Evolutionary conservation across 2,329 filamentous ascomycete species (phyloP), one percentile per base, ranked within the genome.

Genomic region (Penicillium hesseltinei): DNA sequence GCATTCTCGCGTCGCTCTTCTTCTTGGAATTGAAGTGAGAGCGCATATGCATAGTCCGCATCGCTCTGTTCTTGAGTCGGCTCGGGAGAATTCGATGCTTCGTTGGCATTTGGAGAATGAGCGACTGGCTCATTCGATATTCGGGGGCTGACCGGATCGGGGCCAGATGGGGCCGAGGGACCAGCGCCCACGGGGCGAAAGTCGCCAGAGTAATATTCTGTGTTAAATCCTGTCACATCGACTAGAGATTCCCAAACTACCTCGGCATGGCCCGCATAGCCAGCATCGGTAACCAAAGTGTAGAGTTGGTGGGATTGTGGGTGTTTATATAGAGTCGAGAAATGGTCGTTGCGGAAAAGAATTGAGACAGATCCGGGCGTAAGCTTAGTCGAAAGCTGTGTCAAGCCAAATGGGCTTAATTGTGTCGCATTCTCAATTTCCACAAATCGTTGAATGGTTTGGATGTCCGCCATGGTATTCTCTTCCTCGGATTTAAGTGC

Each of bases 321-420:
- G 66, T 97, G 91, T 59, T 92, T 91, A 75, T 96, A 96, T 0
- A 99, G 75, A 0, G 93, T 97, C 42, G 91, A 92, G 70, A 99
- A 99, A 72, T 99, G 94, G 69, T 99, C 93, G 67, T 99, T 99
- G 27, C 94, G 86, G 78, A 99, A 99, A 1, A 99, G 77, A 49
- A 99, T 97, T 0, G 91, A 91, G 60, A 97, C 85, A 1, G 89
- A 86, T 2, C 92, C 93, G 1, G 91, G 88, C 13, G 83, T 78
- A 56, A 97, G 82, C 6, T 83, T 86, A 50, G 85, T 84, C 0
- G 82, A 82, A 39, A 97, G 87, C 1, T 89, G 84, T 39, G 89
- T 83, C 2, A 99, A 81, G 0, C 94, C 94, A 73, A 88, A 89
- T 0, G 84, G 80, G 0, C 94, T 97, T 23, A 99, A 79, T 67